Percentiles rank a stretch among this genome's conserved stretches.
Conservation (phyloP, 1,284 basidiomycete species). For the Papiliotrema nemorosa region DNA sequence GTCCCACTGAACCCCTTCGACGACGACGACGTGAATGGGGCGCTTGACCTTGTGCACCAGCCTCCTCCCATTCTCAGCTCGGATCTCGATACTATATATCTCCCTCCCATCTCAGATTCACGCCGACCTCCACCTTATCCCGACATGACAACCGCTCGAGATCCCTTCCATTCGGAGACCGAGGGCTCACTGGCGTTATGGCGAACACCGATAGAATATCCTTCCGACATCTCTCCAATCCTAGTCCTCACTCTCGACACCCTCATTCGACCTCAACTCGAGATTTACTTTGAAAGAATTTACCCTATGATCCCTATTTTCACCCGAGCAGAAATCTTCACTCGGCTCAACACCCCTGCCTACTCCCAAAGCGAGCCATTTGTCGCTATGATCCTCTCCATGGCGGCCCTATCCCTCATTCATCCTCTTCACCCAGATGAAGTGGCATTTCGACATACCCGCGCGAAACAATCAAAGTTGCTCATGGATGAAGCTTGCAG, state of each 20-base stretch:
- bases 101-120: too few relatives aligned
- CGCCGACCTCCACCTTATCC: too few relatives aligned
- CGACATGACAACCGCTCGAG: too few relatives aligned
- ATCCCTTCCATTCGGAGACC: neutral
- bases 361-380: conserved; percentile 14
- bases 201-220: conserved; percentile 10
- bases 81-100: neutral
- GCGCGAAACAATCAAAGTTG: conserved; percentile 19
- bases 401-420: conserved; percentile 23
- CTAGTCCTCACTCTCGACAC: conserved; percentile 23
- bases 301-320: conserved; percentile 36
- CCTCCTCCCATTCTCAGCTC: neutral
- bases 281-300: conserved; percentile 25
- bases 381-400: conserved; percentile 22
- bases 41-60: neutral
- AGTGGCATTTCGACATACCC: conserved; percentile 3
- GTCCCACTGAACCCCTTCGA: too few relatives aligned
- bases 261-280: conserved; percentile 26
- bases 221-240: conserved; percentile 22
- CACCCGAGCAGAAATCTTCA: conserved; percentile 12
- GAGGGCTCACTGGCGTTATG: neutral
- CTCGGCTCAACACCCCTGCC: conserved; percentile 11
- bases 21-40: too few relatives aligned
- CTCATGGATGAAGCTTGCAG: conserved; percentile 29
- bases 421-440: conserved; percentile 27